These are phyloP conservation scores for Apium graveolens DNA, from an alignment of 129 eudicot species.

Conservation along the genomic window DNA sequence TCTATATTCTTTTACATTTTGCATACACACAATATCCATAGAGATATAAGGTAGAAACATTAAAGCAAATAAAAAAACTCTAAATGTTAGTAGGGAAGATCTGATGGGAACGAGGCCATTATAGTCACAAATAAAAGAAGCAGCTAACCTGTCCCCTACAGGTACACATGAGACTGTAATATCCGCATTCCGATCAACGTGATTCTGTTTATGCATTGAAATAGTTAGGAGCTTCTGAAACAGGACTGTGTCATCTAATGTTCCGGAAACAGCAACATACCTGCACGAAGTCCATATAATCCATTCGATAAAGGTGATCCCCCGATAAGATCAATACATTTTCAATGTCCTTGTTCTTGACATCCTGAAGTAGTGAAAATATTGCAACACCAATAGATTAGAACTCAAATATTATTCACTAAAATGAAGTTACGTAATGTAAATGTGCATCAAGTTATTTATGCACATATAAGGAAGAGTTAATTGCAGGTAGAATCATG, in stretches of 20 bases:
- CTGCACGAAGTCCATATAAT: constrained; percentile 89
- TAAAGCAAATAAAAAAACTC: neutral
- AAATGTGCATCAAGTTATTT: neutral
- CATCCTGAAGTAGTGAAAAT: constrained; percentile 46
- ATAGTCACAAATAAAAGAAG: neutral
- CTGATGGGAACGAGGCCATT: neutral
- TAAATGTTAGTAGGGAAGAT: neutral
- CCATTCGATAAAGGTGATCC: constrained; percentile 95
- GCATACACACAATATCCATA: neutral
- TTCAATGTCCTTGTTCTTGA: constrained; percentile 84
- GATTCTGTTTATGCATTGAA: constrained; percentile 55
- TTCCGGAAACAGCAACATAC: constrained; percentile 18
- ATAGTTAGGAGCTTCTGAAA: neutral
- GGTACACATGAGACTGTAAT: constrained; percentile 94
- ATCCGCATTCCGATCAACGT: constrained; percentile 82
- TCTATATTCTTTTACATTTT: neutral
- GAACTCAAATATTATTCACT: neutral
- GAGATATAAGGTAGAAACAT: neutral
- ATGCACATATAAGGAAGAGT: neutral
- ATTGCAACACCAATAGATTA: neutral
- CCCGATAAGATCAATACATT: constrained; percentile 82
- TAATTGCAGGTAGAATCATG: neutral
- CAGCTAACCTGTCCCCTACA: constrained; percentile 69
- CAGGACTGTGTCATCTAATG: neutral
- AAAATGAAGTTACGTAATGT: neutral